Percentiles rank a stretch among this genome's conserved stretches.
Evolutionary conservation across 352 stramenopile genomes (phyloP).

Genomic region (Peronospora farinosa): DNA sequence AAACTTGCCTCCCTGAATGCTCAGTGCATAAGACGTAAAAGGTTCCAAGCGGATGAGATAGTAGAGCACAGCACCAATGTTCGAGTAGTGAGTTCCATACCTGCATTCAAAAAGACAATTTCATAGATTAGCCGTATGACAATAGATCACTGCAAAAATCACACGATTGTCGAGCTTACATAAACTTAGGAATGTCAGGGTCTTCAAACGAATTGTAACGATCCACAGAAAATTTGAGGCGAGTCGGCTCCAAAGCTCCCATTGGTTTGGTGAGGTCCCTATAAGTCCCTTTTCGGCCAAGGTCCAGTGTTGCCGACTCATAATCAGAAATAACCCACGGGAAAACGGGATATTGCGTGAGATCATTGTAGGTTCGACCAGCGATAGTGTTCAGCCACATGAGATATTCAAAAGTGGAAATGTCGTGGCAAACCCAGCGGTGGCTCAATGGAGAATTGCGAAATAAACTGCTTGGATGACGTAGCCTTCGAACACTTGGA

Average conservation of each 20-base stretch:
- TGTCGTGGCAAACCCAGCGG: constrained; percentile 59
- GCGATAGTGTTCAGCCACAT: constrained; percentile 95
- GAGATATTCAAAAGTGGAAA: constrained; percentile 94
- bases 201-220: no score
- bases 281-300: constrained; percentile 89
- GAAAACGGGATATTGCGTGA: constrained; percentile 97
- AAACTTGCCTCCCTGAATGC: constrained; percentile 95
- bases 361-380: constrained; percentile 95
- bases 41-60: constrained; percentile 96
- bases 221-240: no score
- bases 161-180: no score
- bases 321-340: constrained; percentile 98
- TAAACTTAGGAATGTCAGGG: no score
- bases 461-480: no score
- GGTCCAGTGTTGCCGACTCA: constrained; percentile 87
- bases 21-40: constrained; percentile 90
- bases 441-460: no score
- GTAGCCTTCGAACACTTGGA: no score
- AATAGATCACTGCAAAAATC: no score
- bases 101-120: no score
- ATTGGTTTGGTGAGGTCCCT: constrained; percentile 96
- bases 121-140: no score
- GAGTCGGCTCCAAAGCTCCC: constrained; percentile 51
- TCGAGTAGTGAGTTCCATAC: constrained; percentile 93
- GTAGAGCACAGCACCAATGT: constrained; percentile 93